These are phyloP conservation scores for Cubamyces sp. DNA, from an alignment of 768 basidiomycete genomes.

Conservation along the genomic window DNA sequence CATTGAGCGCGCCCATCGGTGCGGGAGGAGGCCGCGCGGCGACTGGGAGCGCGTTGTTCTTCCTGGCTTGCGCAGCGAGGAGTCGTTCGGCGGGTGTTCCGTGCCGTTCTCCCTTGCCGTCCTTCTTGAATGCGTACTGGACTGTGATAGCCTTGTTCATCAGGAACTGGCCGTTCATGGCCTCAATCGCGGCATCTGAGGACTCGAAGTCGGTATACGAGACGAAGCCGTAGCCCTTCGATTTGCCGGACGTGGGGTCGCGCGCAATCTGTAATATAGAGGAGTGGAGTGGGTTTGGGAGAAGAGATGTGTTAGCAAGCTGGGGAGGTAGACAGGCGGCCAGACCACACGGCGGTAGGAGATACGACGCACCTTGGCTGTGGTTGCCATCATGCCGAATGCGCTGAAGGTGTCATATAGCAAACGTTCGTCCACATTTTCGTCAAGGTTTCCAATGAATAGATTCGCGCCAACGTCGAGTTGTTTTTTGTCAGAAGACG, in stretches of 20 bases:
- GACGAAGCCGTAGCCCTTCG: conserved; percentile 97
- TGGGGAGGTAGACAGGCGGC: conserved; percentile 6
- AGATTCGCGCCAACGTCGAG: conserved; percentile 97
- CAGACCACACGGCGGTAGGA: conserved; percentile 14
- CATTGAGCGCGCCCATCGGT: conserved; percentile 49
- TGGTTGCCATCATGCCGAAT: conserved; percentile 91
- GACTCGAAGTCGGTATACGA: conserved; percentile 98
- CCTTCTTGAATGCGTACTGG: conserved; percentile 99
- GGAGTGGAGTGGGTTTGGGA: conserved; percentile 9
- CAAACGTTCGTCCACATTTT: conserved; percentile 90
- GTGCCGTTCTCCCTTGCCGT: conserved; percentile 97
- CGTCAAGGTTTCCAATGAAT: conserved; percentile 95
- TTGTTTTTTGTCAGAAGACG: conserved; percentile 97
- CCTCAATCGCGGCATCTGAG: conserved; percentile 93
- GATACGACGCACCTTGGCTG: conserved; percentile 69
- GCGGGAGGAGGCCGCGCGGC: conserved; percentile 75
- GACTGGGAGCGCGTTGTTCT: conserved; percentile 89
- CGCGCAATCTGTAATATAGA: conserved; percentile 74
- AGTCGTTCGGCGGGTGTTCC: conserved; percentile 97
- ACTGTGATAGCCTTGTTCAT: conserved; percentile 98
- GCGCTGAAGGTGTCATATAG: conserved; percentile 96
- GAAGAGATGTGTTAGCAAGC: conserved; percentile 7
- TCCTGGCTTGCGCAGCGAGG: conserved; percentile 92
- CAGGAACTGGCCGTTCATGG: conserved; percentile 96
- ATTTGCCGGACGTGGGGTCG: conserved; percentile 79